Base-by-base conservation (phyloP, 306 rosid genomes). In the Biancaea sappan region DNA sequence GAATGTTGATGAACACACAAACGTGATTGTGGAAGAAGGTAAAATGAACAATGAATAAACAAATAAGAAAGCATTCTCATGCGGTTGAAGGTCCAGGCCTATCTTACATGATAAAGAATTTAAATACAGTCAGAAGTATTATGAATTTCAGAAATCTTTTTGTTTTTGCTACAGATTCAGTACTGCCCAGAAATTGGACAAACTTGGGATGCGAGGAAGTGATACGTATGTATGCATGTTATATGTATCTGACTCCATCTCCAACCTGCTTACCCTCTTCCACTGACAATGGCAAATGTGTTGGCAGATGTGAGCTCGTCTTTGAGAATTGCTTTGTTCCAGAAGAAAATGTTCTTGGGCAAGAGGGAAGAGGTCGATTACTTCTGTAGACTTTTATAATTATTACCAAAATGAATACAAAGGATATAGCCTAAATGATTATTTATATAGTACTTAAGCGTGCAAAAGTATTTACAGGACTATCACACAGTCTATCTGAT, bases 171-270 rank as follows among this genome's bases (percentile, higher is more conserved):
- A 83, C 96, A 94, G 98, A 80, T 94, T 91, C 88, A 87, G 89
- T 63, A 94, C 97, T 32, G 97, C 98, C 26, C 97, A 94, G 79
- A 94, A 91, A 79, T 79, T 94, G 72, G 98, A 94, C 83, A 94
- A 94, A 84, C 98, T 94, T 21, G 97, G 98, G 74, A 94, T 94
- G 98, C 94, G 98, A 53, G 98, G 98, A 80, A 94, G 98, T 86
- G 98, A 91, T 85, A 94, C 96, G 96, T 91, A 89, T 7, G 94
- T 83, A 66, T 62, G 58, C 83, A 78, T 76, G 68, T 69, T 79
- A 28, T 84, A 58, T 38, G 31, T 34, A 24, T 50, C 41, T 29
- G 29, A 75, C 43, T 66, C 40, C 71, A 32, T 68, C 54, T 47
- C 35, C 37, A 47, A 47, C 22, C 72, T 40, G 43, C 29, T 62